Percentiles rank a stretch among this genome's conserved stretches.
Conservation (phyloP, 1,284 basidiomycete species). For the Papiliotrema laurentii region DNA sequence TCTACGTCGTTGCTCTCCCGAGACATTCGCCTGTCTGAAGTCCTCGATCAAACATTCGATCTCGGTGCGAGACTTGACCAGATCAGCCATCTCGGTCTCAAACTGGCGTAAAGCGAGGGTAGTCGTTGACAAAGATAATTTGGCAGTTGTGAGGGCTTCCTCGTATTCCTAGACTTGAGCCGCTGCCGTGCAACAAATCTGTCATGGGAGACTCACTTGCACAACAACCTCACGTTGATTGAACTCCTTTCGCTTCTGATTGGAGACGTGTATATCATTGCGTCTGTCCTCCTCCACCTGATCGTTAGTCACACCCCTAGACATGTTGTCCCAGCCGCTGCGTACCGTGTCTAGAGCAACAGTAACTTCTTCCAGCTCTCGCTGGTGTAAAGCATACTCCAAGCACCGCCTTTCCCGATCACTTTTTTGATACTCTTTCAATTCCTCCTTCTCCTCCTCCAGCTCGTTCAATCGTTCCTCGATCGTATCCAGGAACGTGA, state of each 20-base stretch:
- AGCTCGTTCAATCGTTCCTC: conserved; percentile 84
- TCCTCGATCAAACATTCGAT: conserved; percentile 80
- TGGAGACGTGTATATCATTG: conserved; percentile 76
- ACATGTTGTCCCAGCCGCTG: not conserved
- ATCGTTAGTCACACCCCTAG: conserved; percentile 1
- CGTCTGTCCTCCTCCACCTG: conserved; percentile 64
- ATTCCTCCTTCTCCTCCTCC: conserved; percentile 94
- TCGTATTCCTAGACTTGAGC: conserved; percentile 59
- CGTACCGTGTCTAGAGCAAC: conserved; percentile 69
- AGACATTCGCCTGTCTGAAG: conserved; percentile 64
- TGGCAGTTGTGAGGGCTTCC: conserved; percentile 64
- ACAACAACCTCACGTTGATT: conserved; percentile 77
- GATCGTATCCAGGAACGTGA: conserved; percentile 84
- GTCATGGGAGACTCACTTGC: conserved; percentile 54
- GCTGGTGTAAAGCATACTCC: conserved; percentile 90
- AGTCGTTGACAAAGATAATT: conserved; percentile 67
- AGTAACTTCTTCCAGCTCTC: conserved; percentile 83
- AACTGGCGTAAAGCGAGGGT: conserved; percentile 40
- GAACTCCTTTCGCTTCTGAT: conserved; percentile 72
- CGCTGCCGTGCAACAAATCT: not conserved
- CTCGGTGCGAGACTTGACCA: conserved; percentile 71
- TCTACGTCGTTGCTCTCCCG: conserved; percentile 54
- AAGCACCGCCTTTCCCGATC: conserved; percentile 91
- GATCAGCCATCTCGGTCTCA: conserved; percentile 54
- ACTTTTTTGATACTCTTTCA: conserved; percentile 93